Conservation (phyloP, 2,329 filamentous ascomycete genomes). For the Neofusicoccum ribis region DNA sequence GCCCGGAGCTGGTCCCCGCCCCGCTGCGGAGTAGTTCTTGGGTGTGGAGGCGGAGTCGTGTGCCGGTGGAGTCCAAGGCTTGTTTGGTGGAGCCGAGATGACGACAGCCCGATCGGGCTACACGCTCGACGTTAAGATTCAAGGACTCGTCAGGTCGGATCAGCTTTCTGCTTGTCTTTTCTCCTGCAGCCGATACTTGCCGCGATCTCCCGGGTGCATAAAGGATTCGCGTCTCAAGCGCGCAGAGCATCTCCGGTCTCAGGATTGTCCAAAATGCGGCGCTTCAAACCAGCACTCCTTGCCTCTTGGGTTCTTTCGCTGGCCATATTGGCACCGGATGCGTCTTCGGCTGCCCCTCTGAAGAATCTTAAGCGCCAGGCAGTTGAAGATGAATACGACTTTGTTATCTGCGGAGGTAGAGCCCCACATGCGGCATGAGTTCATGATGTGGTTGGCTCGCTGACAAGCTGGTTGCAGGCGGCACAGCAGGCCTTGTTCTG, state of each 20-base stretch:
- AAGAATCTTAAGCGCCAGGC: neutral
- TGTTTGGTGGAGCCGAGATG: neutral
- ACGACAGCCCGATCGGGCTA: neutral
- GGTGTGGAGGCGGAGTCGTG: neutral
- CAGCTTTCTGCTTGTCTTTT: neutral
- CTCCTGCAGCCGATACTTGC: neutral
- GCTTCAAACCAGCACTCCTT: neutral
- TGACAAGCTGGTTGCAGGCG: constrained; percentile 22
- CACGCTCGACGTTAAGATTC: neutral
- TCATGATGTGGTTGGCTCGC: no score
- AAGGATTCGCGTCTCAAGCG: no score
- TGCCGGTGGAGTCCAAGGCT: neutral
- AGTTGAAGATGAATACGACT: constrained; percentile 22
- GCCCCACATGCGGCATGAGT: no score
- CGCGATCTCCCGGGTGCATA: no score
- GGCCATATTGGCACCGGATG: no score
- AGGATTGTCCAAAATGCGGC: neutral
- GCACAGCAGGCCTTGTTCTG: constrained; percentile 28
- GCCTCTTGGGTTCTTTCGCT: neutral
- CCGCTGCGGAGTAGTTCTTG: neutral
- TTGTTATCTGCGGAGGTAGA: constrained; percentile 22
- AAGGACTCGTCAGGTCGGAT: neutral
- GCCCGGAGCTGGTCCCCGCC: neutral
- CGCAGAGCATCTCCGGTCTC: no score
- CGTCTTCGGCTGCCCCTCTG: neutral